These are phyloP conservation scores for Hypoxylon sp. DNA, from an alignment of 2,329 filamentous ascomycete genomes.

Conservation along the genomic window DNA sequence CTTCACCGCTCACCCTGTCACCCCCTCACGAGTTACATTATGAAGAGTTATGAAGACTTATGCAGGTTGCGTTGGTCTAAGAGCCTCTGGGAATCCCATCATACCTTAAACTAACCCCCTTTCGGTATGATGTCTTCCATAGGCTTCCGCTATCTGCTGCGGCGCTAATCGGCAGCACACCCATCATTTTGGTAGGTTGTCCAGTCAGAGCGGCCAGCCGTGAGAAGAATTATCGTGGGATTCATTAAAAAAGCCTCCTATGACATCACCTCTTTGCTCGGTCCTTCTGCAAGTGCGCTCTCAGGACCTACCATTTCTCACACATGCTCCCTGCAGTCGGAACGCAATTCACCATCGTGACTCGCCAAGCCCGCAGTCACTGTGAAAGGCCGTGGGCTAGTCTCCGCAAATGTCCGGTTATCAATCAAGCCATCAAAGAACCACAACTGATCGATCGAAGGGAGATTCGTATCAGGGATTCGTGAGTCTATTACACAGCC, in stretches of 20 bases:
- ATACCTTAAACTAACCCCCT: conserved; percentile 27
- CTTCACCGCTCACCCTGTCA: too few species aligned
- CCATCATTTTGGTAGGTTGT: conserved; percentile 1
- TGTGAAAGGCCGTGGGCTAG: conserved; percentile 14
- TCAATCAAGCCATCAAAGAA: conserved; percentile 7
- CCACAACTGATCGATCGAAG: conserved; percentile 2
- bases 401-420: background rate
- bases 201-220: conserved; percentile 14
- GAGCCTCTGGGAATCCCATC: conserved; percentile 36
- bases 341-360: conserved; percentile 25
- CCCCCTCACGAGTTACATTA: conserved; percentile 17
- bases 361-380: conserved; percentile 1
- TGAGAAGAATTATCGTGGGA: conserved; percentile 24
- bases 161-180: conserved; percentile 10
- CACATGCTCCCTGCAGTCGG: conserved; percentile 19
- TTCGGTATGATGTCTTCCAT: conserved; percentile 14
- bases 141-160: conserved; percentile 16
- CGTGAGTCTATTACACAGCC: conserved; percentile 1
- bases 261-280: conserved; percentile 29
- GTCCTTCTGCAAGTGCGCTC: conserved; percentile 12
- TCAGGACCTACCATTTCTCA: conserved; percentile 14
- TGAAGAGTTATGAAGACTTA: conserved; percentile 1
- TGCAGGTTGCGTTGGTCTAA: conserved; percentile 14
- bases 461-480: background rate
- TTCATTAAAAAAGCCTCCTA: conserved; percentile 7